Evolutionary conservation across 148 eudicot genomes (phyloP), one percentile per base, ranked within the genome.

Genomic region (Selenicereus undatus): DNA sequence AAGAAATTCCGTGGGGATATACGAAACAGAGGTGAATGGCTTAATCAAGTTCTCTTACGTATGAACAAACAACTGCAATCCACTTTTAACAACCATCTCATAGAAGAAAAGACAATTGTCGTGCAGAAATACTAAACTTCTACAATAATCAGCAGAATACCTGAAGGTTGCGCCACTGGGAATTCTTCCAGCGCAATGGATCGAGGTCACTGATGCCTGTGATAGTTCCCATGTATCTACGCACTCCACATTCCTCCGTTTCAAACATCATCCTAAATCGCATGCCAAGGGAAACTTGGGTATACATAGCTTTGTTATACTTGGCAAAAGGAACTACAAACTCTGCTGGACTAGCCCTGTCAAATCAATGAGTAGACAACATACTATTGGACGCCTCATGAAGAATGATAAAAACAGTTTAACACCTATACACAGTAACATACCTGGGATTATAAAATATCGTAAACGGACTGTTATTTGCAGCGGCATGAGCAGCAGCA

Each of bases 241-340:
- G 93, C 48, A 95, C 91, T 62, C 96, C 98, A 64, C 96, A 95
- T 81, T 95, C 98, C 78, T 95, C 98, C 1, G 97, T 91, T 86
- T 95, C 98, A 90, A 95, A 95, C 98, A 93, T 93, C 98, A 95
- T 95, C 83, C 98, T 90, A 74, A 95, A 95, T 83, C 98, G 90
- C 97, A 95, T 93, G 50, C 98, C 98, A 80, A 89, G 79, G 78
- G 98, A 93, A 81, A 91, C 94, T 93, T 93, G 98, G 74, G 96
- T 85, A 81, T 93, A 95, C 97, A 93, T 90, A 76, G 97, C 96
- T 87, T 93, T 95, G 80, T 95, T 95, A 83, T 95, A 95, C 90
- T 95, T 95, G 76, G 98, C 98, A 29, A 95, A 87, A 42, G 98
- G 97, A 77, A 95, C 88, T 77, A 95, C 98, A 91, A 95, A 95